Conservation (phyloP, 768 basidiomycete genomes). For the Boletus bicolor region DNA sequence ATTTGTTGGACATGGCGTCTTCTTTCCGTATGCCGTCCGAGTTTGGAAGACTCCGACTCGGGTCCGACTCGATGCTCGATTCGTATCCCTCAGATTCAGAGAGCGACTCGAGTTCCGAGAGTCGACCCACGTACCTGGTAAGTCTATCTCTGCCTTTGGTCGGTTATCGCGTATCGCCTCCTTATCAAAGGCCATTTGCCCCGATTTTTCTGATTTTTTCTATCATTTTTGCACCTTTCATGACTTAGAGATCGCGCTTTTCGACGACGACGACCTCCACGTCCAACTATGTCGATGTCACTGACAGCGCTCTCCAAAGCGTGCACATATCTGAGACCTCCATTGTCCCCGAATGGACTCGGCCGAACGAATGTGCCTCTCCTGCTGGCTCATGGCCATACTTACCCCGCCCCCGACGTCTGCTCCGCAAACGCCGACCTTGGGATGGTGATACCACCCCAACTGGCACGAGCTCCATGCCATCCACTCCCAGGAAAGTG, state of each 20-base stretch:
- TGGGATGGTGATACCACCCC: constrained; percentile 1
- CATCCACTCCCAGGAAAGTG: constrained; percentile 15
- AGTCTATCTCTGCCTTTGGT: not conserved
- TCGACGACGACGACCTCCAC: constrained; percentile 35
- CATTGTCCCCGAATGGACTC: constrained; percentile 3
- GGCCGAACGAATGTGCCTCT: constrained; percentile 4
- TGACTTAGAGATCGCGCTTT: constrained; percentile 33
- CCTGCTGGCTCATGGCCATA: constrained; percentile 23
- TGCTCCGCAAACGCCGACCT: constrained; percentile 32
- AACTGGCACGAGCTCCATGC: not conserved
- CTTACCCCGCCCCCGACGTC: constrained; percentile 23
- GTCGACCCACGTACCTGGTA: constrained; percentile 13
- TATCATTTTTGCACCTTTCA: not conserved
- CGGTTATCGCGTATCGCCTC: not conserved
- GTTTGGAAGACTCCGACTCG: constrained; percentile 15
- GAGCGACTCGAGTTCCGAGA: constrained; percentile 1
- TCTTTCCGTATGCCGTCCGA: constrained; percentile 11
- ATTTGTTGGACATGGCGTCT: constrained; percentile 22
- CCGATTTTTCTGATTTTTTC: not conserved
- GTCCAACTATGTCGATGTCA: constrained; percentile 28
- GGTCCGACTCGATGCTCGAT: constrained; percentile 24
- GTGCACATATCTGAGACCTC: not conserved
- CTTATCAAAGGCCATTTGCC: not conserved
- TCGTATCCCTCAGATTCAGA: constrained; percentile 16
- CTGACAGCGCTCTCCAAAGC: constrained; percentile 1